Evolutionary conservation across 352 stramenopile genomes (phyloP), one percentile per base, ranked within the genome.

Genomic region (Lagenidium giganteum): DNA sequence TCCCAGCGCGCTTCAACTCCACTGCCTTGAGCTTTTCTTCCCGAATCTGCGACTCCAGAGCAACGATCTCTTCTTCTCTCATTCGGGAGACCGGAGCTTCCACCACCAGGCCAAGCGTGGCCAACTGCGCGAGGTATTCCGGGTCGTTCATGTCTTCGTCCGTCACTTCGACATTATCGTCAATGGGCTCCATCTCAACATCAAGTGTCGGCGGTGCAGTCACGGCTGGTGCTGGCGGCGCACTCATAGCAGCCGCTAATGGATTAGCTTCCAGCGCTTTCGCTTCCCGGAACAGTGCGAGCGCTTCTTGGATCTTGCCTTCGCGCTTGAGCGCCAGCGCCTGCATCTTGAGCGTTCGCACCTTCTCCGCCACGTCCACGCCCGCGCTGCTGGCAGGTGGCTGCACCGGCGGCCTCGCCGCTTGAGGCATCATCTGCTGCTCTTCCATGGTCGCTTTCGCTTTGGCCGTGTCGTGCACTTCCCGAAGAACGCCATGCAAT

Each of bases 141-240:
- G 79, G 79, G 31, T 92, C 61, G 22, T 72, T 35, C 74, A 92
- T 84, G 31, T 92, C 79, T 28, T 86, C 74, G 14, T 89, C 79
- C 14, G 79, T 89, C 25, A 89, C 73, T 45, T 89, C 64, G 11
- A 87, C 54, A n/a, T 61, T 54, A 18, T 69, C 31, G 9, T 67
- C 51, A 35, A 56, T 26, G 2, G 42, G 24, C 9, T 42, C 36
- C n/a, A 26, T 9, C 0, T 7, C 25, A 39, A 25, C 27, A 3
- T 8, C 27, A 35, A 22, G 14, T 28, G 20, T 12, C 18, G 13
- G 36, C 21, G 9, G 1, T 12, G 17, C 21, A 5, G 11, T 42
- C 18, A 8, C 21, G 2, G 26, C 22, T 12, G 18, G 29, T 28
- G 39, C 17, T 12, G 29, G 30, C 32, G 34, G 21, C 24, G 26